These are phyloP conservation scores for Vickermania spadyakhi DNA, from an alignment of 208 protist species.

Conservation along the genomic window DNA sequence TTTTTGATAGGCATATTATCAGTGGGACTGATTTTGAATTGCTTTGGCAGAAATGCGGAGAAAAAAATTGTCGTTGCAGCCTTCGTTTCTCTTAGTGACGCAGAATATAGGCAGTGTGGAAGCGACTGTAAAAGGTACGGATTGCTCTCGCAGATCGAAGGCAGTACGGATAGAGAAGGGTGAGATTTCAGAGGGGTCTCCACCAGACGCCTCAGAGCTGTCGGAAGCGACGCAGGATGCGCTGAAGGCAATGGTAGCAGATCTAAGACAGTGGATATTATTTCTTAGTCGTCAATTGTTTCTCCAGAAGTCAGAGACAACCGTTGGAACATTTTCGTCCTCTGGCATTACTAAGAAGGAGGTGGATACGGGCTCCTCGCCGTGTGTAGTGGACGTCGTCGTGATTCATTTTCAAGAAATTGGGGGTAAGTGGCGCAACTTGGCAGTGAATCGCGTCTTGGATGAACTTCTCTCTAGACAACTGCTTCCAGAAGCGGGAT, in stretches of 20 bases:
- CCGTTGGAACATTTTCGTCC: no score
- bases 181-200: not conserved
- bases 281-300: not conserved
- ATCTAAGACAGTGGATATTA: not conserved
- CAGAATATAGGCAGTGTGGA: slow-evolving; percentile 75
- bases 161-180: not conserved
- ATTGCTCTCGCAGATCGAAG: not conserved
- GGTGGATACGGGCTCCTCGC: not conserved
- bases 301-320: no score
- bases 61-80: no score
- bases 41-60: no score
- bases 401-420: slow-evolving; percentile 85
- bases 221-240: not conserved
- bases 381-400: slow-evolving; percentile 59
- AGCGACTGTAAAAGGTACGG: slow-evolving; percentile 1
- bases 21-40: no score
- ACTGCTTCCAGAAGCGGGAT: slow-evolving; percentile 63
- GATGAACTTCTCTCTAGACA: slow-evolving; percentile 16
- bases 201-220: not conserved
- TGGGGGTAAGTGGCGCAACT: slow-evolving; percentile 51
- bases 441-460: slow-evolving; percentile 46
- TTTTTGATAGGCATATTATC: no score
- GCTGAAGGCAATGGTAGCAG: not conserved
- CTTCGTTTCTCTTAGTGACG: slow-evolving; percentile 58
- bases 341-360: no score